These are phyloP conservation scores for Picocystis salinarum DNA, from an alignment of 139 green algal species.

Conservation along the genomic window DNA sequence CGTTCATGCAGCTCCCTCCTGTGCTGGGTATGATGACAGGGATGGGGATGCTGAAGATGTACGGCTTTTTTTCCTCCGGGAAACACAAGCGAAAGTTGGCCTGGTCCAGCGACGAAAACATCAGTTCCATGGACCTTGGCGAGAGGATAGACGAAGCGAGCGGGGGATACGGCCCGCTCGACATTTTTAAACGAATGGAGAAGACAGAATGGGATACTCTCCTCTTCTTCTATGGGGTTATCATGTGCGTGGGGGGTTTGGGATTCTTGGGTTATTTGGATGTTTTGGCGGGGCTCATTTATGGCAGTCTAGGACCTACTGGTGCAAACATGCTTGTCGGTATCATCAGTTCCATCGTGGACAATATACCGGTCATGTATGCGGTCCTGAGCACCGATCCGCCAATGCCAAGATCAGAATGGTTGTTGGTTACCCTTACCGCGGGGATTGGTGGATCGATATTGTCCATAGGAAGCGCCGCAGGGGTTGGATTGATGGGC, in stretches of 20 bases:
- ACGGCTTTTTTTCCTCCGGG: constrained; percentile 3
- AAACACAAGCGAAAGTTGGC: neutral
- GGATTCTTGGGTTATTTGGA: constrained; percentile 9
- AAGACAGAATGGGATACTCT: constrained; percentile 13
- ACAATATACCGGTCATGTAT: constrained; percentile 17
- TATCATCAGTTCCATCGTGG: constrained; percentile 8
- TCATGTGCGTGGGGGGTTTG: constrained; percentile 12
- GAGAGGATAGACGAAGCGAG: no score
- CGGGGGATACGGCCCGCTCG: no score
- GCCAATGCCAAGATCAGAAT: constrained; percentile 7
- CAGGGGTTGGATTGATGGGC: constrained; percentile 17
- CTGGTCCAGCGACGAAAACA: neutral
- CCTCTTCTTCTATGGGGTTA: constrained; percentile 19
- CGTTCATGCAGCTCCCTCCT: constrained; percentile 10
- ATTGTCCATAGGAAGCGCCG: constrained; percentile 8
- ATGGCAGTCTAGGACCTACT: neutral
- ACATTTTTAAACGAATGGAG: constrained; percentile 14
- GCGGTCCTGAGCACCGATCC: constrained; percentile 11
- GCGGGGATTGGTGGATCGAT: constrained; percentile 8
- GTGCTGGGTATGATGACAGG: constrained; percentile 19
- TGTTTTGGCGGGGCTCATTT: neutral
- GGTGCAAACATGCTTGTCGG: constrained; percentile 7
- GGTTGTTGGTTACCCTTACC: constrained; percentile 15
- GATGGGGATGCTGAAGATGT: constrained; percentile 10
- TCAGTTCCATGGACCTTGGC: neutral